Evolutionary conservation across 2,329 filamentous ascomycete genomes (phyloP).

Genomic region (Pseudogymnoascus sp.): DNA sequence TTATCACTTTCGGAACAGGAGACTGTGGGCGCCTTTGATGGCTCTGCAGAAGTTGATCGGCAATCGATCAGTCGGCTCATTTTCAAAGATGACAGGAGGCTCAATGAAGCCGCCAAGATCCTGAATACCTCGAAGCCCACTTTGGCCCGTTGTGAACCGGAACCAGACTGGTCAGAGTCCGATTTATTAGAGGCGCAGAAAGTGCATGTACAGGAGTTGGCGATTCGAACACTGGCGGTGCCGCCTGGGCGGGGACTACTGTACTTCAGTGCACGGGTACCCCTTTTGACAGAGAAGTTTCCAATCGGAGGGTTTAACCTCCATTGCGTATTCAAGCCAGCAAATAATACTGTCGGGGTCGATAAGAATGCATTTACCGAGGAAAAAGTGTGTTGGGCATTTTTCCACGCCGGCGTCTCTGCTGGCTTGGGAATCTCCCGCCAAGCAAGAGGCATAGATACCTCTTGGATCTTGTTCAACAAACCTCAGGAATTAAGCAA

Average conservation of each 20-base stretch:
- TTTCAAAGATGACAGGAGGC: conserved; percentile 83
- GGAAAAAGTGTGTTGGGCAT: conserved; percentile 96
- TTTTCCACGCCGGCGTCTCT: conserved; percentile 95
- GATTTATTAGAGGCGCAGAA: conserved; percentile 90
- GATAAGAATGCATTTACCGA: conserved; percentile 83
- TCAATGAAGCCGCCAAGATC: conserved; percentile 75
- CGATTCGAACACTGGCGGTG: conserved; percentile 79
- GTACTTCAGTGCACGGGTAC: conserved; percentile 79
- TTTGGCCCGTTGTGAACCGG: conserved; percentile 65
- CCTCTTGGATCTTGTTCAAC: conserved; percentile 98
- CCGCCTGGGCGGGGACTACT: conserved; percentile 81
- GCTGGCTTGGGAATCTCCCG: conserved; percentile 85
- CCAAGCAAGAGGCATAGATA: conserved; percentile 87
- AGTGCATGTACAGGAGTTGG: conserved; percentile 76
- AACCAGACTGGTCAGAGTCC: conserved; percentile 74
- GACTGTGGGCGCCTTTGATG: conserved; percentile 57
- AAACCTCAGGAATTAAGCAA: conserved; percentile 90
- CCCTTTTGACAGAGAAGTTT: conserved; percentile 86
- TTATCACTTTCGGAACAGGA: conserved; percentile 51
- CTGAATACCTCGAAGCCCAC: conserved; percentile 80
- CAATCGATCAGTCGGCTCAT: conserved; percentile 76
- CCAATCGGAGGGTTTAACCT: conserved; percentile 85
- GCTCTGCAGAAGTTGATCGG: conserved; percentile 74
- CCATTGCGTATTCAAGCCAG: conserved; percentile 83
- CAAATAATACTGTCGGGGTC: conserved; percentile 86